Conservation (phyloP, 2,329 filamentous ascomycete species). For the Diaporthe vaccinii region DNA sequence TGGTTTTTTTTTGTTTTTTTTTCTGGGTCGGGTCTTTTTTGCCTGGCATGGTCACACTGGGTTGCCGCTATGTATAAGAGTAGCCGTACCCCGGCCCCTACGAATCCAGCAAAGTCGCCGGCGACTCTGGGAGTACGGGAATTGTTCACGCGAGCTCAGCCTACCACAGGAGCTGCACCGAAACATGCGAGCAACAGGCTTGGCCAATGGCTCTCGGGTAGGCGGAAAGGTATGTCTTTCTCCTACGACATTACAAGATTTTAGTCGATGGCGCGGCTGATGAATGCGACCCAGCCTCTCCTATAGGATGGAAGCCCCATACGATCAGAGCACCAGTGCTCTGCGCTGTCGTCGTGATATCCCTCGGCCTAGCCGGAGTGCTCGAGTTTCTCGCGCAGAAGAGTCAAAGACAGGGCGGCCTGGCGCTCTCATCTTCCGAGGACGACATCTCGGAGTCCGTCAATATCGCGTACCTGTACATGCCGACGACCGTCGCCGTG, state of each 20-base stretch:
- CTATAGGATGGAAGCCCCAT: conserved; percentile 54
- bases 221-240: not conserved
- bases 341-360: conserved; percentile 51
- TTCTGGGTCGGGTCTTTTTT: not conserved
- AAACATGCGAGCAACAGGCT: not conserved
- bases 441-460: conserved; percentile 52
- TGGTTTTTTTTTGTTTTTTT: not conserved
- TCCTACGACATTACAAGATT: not conserved
- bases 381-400: conserved; percentile 60
- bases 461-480: conserved; percentile 61
- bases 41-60: not conserved
- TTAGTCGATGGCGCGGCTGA: not conserved
- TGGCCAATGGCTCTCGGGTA: not conserved
- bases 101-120: not conserved
- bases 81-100: not conserved
- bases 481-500: conserved; percentile 67
- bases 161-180: not conserved
- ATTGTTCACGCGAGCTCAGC: not conserved
- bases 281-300: not conserved
- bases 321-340: conserved; percentile 55
- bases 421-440: conserved; percentile 46
- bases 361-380: conserved; percentile 55
- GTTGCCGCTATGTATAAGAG: not conserved
- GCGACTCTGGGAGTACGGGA: not conserved
- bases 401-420: conserved; percentile 57